Conservation (phyloP, 2,329 filamentous ascomycete species). For the Epichloe glyceriae region DNA sequence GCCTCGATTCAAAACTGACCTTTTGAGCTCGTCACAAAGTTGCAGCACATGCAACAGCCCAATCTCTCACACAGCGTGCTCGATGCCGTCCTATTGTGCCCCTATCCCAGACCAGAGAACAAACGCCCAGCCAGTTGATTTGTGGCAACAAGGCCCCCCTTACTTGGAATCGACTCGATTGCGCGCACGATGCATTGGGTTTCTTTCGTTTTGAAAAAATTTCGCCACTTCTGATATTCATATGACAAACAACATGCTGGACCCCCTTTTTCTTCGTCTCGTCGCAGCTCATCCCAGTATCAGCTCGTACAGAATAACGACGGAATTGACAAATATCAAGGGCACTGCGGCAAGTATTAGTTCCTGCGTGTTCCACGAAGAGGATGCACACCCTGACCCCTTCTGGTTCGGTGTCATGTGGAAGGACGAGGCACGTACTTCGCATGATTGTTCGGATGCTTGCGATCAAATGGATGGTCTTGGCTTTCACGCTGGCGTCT, state of each 20-base stretch:
- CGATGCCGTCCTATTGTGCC: too few relatives aligned
- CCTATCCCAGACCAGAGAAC: not conserved
- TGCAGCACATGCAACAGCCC: too few relatives aligned
- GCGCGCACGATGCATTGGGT: not conserved
- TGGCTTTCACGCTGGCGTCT: slow-evolving; percentile 71
- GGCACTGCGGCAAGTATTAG: slow-evolving; percentile 46
- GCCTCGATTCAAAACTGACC: too few relatives aligned
- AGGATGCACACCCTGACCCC: too few relatives aligned
- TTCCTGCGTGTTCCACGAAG: too few relatives aligned
- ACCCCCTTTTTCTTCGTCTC: not conserved
- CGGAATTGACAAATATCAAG: slow-evolving; percentile 67
- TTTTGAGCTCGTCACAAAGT: too few relatives aligned
- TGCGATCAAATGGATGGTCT: slow-evolving; percentile 78
- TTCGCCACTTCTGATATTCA: not conserved
- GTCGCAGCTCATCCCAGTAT: slow-evolving; percentile 47
- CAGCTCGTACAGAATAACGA: slow-evolving; percentile 74
- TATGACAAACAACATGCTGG: not conserved
- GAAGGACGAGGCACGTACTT: slow-evolving; percentile 37
- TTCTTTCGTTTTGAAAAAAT: not conserved
- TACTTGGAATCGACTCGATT: not conserved
- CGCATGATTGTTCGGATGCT: slow-evolving; percentile 87
- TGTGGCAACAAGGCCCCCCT: not conserved
- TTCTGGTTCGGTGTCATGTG: not conserved
- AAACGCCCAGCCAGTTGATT: not conserved
- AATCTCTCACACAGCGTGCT: too few relatives aligned